Base-by-base conservation (phyloP, 805 yeast species). In the Metschnikowia similis region DNA sequence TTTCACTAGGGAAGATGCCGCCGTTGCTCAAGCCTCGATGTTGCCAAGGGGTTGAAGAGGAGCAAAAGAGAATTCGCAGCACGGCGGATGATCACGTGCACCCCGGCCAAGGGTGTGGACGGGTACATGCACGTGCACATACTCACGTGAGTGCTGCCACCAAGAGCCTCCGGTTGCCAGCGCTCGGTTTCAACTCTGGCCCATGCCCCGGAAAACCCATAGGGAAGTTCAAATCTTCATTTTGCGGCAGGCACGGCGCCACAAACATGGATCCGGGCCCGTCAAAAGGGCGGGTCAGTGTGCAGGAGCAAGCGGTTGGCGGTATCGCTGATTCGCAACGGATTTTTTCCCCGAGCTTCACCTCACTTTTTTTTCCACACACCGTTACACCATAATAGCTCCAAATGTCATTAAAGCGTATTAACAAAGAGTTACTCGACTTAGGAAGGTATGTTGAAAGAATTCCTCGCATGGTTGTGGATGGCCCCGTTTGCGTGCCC, bases 391-490 rank as follows among this genome's bases (percentile, higher is more conserved):
- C 47, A 49, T 38, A 39, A 52, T 34, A 54, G 48, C 49, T 42
- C 53, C 53, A 48, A 63, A 89, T 90, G 96, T 94, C 98, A 59
- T 78, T 83, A 63, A 94, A 94, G 76, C 90, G 99, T 81, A 89
- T 92, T 65, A 87, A 89, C 75, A 92, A 92, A 76, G 99, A 92
- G 77, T 81, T 94, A 64, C 85, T 85, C 63, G 99, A 94, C 72
- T 80, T 92, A 67, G 97, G 97, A 69, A 86, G 89, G 91, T 85
- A 78, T 71, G 91, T 84, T 51, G 41, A 32, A 13, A n/a, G 6
- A 13, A 13, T 13, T 13, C 3, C n/a, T 3, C 16, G n/a, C 35
- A 13, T n/a, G 6, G 35, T 8, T 16, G 8, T 13, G 6, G 16
- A 13, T 2, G 6, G 17, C 34, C 3, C 21, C 31, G 13, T 31